Conservation (phyloP, 2,329 filamentous ascomycete species). For the Penicillium sp. region DNA sequence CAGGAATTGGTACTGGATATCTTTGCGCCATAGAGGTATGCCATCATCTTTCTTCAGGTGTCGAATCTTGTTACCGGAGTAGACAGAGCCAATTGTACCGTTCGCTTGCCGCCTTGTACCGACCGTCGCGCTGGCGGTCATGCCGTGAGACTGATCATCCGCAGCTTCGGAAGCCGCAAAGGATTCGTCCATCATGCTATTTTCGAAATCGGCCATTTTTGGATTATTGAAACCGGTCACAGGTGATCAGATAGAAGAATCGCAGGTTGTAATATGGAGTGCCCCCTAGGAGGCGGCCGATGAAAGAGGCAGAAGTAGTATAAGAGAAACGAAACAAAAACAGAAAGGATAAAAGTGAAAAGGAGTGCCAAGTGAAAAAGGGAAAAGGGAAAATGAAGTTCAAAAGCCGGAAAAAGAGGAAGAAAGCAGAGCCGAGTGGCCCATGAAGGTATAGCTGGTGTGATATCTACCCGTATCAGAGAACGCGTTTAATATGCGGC, state of each 20-base stretch:
- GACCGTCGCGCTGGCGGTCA: conserved; percentile 41
- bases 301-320: conserved; percentile 9
- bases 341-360: conserved; percentile 7
- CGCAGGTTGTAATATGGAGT: conserved; percentile 6
- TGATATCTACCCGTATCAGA: conserved; percentile 26
- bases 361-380: conserved; percentile 8
- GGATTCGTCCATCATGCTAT: conserved; percentile 35
- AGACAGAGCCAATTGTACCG: conserved; percentile 64
- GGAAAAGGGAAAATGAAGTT: conserved; percentile 15
- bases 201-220: conserved; percentile 38
- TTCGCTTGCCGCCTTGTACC: conserved; percentile 61
- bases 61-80: conserved; percentile 65
- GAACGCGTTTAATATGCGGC: conserved; percentile 6
- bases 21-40: conserved; percentile 64
- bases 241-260: not conserved
- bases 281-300: conserved; percentile 20
- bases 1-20: conserved; percentile 66
- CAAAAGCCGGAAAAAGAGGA: conserved; percentile 13
- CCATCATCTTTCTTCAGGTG: conserved; percentile 68
- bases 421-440: conserved; percentile 18
- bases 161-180: conserved; percentile 36
- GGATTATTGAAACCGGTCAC: not conserved
- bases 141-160: conserved; percentile 39
- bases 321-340: conserved; percentile 4
- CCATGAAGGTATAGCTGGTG: conserved; percentile 14